Evolutionary conservation across 176 grass and related monocot species (phyloP).

Genomic region (Dactylis glomerata): DNA sequence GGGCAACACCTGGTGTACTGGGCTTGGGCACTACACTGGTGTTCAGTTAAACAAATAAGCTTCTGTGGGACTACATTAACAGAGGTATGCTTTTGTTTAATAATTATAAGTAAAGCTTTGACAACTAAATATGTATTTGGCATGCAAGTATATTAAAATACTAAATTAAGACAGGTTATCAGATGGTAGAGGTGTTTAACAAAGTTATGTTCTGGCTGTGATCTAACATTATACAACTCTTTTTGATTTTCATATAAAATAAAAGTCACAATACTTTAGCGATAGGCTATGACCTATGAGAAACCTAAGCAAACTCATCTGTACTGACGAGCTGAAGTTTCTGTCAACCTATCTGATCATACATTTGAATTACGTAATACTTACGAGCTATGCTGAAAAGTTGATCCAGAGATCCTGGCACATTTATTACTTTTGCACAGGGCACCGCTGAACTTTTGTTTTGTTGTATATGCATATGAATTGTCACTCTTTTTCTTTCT

Average conservation of each 20-base stretch:
- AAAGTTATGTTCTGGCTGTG: neutral
- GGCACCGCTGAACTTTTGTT: conserved; percentile 17
- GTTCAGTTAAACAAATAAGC: neutral
- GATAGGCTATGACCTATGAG: neutral
- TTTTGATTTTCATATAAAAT: conserved; percentile 5
- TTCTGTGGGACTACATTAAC: neutral
- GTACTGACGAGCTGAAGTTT: neutral
- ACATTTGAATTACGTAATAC: conserved; percentile 18
- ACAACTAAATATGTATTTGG: neutral
- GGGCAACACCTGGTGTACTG: neutral
- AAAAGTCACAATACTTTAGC: neutral
- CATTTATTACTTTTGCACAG: conserved; percentile 62
- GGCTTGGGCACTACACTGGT: neutral
- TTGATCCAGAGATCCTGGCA: conserved; percentile 66
- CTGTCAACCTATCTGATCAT: neutral
- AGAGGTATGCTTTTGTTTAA: neutral
- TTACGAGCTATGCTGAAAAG: conserved; percentile 69
- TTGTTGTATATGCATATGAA: conserved; percentile 33
- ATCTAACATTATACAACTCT: neutral
- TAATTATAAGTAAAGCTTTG: conserved; percentile 3
- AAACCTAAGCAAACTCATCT: conserved; percentile 3
- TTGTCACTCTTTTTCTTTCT: conserved; percentile 57
- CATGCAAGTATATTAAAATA: neutral
- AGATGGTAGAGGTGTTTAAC: neutral
- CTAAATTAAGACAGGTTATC: neutral